Evolutionary conservation across 2,329 filamentous ascomycete genomes (phyloP).

Genomic region (Rosellinia necatrix): DNA sequence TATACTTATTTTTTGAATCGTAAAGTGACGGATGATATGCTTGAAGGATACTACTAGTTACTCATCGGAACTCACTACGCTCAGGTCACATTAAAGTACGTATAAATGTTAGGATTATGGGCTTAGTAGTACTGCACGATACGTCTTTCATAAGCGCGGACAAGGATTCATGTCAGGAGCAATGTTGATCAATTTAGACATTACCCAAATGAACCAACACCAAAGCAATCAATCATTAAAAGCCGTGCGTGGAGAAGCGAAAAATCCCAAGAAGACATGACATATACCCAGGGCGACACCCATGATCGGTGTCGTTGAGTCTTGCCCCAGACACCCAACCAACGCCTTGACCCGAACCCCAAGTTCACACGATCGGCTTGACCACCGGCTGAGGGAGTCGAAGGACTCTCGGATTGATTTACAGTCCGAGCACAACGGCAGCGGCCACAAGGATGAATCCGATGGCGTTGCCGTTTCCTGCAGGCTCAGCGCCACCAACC

Average conservation of each 20-base stretch:
- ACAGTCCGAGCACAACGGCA: slow-evolving; percentile 20
- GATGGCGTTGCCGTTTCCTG: not conserved
- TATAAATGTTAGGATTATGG: too few species aligned
- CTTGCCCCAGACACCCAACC: not conserved
- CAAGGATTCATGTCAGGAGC: not conserved
- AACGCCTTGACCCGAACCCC: not conserved
- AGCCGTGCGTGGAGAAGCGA: not conserved
- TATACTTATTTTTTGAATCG: too few species aligned
- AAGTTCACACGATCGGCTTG: too few species aligned
- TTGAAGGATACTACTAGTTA: too few species aligned
- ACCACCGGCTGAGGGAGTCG: too few species aligned
- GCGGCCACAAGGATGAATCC: slow-evolving; percentile 21
- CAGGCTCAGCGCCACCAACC: slow-evolving; percentile 20
- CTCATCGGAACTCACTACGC: too few species aligned
- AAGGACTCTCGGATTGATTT: not conserved
- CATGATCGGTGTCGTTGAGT: too few species aligned
- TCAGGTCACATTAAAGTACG: too few species aligned
- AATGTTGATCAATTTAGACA: slow-evolving; percentile 18
- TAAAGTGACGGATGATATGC: too few species aligned
- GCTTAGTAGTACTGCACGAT: too few species aligned
- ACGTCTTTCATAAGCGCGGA: not conserved
- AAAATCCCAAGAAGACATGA: not conserved
- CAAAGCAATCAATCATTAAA: not conserved
- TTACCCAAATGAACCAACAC: slow-evolving; percentile 3
- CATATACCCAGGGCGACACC: not conserved